Conservation (phyloP, 2,329 filamentous ascomycete genomes). For the Aspergillus brasiliensis region DNA sequence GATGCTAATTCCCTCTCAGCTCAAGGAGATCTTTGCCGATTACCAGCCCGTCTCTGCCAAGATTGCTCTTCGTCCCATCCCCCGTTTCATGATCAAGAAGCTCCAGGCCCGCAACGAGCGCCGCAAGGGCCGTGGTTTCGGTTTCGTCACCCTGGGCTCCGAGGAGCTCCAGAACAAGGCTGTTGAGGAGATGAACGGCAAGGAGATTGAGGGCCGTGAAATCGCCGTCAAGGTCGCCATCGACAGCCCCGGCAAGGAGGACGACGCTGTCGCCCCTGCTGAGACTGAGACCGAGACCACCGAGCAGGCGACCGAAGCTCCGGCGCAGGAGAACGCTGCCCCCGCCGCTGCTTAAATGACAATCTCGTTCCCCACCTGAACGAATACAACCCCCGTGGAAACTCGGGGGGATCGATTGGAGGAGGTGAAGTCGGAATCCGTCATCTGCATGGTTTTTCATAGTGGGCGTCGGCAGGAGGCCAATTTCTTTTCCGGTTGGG, state of each 20-base stretch:
- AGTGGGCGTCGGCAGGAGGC: slow-evolving; percentile 23
- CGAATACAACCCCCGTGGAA: slow-evolving; percentile 10
- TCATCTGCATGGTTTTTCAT: slow-evolving; percentile 30
- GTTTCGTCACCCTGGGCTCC: slow-evolving; percentile 92
- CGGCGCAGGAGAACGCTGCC: slow-evolving; percentile 45
- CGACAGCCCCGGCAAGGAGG: slow-evolving; percentile 98
- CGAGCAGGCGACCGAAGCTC: slow-evolving; percentile 44
- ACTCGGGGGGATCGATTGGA: slow-evolving; percentile 9
- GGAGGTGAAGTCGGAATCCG: slow-evolving; percentile 18
- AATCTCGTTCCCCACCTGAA: slow-evolving; percentile 27
- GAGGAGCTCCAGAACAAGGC: slow-evolving; percentile 98
- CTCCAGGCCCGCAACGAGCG: slow-evolving; percentile 96
- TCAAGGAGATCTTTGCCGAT: slow-evolving; percentile 93
- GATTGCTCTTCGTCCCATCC: slow-evolving; percentile 97
- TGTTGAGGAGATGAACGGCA: slow-evolving; percentile 97
- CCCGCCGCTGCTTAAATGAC: slow-evolving; percentile 41
- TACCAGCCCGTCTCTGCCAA: slow-evolving; percentile 95
- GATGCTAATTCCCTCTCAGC: slow-evolving; percentile 57
- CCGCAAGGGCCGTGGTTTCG: slow-evolving; percentile 98
- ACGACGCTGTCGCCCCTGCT: slow-evolving; percentile 63
- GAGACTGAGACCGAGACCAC: slow-evolving; percentile 47
- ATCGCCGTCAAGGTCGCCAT: slow-evolving; percentile 99
- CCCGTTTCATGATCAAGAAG: slow-evolving; percentile 99
- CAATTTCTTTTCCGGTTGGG: neutral
- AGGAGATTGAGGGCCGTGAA: slow-evolving; percentile 97